Base-by-base conservation (phyloP, 139 green algal genomes). In the Micromonas commoda region DNA sequence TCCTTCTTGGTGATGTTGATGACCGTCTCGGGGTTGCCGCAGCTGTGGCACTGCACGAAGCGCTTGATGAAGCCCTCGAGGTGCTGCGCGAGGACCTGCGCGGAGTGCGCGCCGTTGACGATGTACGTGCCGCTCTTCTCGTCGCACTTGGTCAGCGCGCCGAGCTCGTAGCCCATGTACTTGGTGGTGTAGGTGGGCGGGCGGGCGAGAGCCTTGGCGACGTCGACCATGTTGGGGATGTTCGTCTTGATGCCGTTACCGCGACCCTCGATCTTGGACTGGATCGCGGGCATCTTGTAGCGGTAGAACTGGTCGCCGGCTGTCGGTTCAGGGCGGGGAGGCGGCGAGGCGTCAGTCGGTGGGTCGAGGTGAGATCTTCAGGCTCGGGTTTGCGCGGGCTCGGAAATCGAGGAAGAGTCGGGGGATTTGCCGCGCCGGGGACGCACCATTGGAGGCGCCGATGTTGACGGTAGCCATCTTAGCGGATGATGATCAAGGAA, bases 241-340 rank as follows among this genome's bases (percentile, higher is more conserved):
- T 98, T 98, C 1, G 95, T 99, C 76, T 97, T 97, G 85, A 99
- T 98, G 79, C 95, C 95, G 80, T 99, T 99, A 64, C 95, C 95
- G 0, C 95, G 83, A 20, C 95, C 95, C 74, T 99, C 95, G 72
- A 99, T 94, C 87, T 96, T 96, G 16, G 91, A 88, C 53, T 92
- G 73, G 28, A 98, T 89, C 86, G 90, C 94, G 0, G 95, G 95
- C 94, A 98, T 98, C 82, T 98, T 99, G 90, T 99, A 99, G 29
- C 91, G 87, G 71, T 96, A 96, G 79, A 95, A 94, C 13, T 82
- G 85, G 87, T 99, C 95, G 32, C 90, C 90, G 0, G 87, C 88
- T 57, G 45, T 16, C 9, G 45, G 45, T 9, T 9, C 9, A 57
- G 16, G 9, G 45, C 45, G 45, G 9, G 45, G 45, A 57, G 45